Evolutionary conservation across 768 basidiomycete species (phyloP).

Genomic region (Russula compacta): DNA sequence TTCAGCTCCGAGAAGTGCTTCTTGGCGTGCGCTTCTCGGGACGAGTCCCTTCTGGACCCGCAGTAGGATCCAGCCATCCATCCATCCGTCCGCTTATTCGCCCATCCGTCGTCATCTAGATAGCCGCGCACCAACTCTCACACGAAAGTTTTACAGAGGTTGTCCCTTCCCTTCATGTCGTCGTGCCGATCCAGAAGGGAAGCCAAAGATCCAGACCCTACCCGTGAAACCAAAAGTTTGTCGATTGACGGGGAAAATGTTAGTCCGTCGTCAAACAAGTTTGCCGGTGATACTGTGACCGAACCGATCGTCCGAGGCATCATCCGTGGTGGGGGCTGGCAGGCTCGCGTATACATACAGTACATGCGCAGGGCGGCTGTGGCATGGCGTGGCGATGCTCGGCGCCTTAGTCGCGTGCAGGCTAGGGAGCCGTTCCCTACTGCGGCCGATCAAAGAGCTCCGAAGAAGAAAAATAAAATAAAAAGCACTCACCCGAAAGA

Average conservation of each 20-base stretch:
- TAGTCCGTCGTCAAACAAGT: background rate
- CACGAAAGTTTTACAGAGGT: background rate
- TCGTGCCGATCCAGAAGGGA: background rate
- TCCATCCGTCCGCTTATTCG: too few species aligned
- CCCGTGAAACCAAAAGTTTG: background rate
- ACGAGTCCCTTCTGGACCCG: background rate
- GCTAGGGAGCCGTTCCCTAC: too few species aligned
- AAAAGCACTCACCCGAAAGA: too few species aligned
- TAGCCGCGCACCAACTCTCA: background rate
- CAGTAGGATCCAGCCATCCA: background rate
- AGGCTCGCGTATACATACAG: background rate
- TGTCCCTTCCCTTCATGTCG: background rate
- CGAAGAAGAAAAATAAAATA: background rate
- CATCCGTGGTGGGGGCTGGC: too few species aligned
- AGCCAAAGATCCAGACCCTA: constrained; percentile 1
- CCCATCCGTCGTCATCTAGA: background rate
- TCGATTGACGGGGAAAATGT: background rate
- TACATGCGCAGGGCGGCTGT: background rate
- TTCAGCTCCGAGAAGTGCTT: background rate
- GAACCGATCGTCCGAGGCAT: background rate
- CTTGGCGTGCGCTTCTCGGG: background rate
- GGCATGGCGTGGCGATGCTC: background rate
- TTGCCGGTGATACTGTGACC: background rate
- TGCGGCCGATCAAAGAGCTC: background rate
- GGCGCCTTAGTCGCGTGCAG: background rate